Conservation (phyloP, 2,329 filamentous ascomycete genomes). For the Talaromyces sp. region DNA sequence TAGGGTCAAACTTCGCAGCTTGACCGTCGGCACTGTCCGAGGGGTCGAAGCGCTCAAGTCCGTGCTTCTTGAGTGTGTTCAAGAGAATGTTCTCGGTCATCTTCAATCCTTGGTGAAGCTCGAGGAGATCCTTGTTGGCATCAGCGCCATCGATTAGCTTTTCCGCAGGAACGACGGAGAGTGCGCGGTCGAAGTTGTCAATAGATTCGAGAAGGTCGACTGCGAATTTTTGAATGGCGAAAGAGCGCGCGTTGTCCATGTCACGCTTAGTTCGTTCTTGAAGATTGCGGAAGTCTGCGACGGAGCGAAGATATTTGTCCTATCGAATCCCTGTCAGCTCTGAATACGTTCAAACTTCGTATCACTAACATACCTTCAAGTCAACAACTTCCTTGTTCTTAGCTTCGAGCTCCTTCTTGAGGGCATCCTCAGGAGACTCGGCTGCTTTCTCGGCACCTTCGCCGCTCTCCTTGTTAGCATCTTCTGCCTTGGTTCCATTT, state of each 20-base stretch:
- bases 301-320: slow-evolving; percentile 91
- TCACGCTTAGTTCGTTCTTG: slow-evolving; percentile 93
- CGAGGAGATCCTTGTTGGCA: slow-evolving; percentile 67
- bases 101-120: slow-evolving; percentile 82
- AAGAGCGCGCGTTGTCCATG: slow-evolving; percentile 80
- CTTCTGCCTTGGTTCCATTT: slow-evolving; percentile 20
- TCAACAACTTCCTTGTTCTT: slow-evolving; percentile 72
- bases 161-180: slow-evolving; percentile 71
- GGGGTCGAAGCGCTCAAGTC: slow-evolving; percentile 84
- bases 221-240: slow-evolving; percentile 90
- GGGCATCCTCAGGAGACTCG: slow-evolving; percentile 44
- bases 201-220: slow-evolving; percentile 92
- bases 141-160: slow-evolving; percentile 60
- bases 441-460: slow-evolving; percentile 40
- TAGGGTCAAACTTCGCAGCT: slow-evolving; percentile 89
- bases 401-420: slow-evolving; percentile 66
- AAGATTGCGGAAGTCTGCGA: slow-evolving; percentile 97
- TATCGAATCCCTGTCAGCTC: slow-evolving; percentile 36
- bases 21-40: slow-evolving; percentile 46
- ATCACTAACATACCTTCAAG: slow-evolving; percentile 66
- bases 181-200: slow-evolving; percentile 94
- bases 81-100: slow-evolving; percentile 93
- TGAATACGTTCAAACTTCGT: not conserved
- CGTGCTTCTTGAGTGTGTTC: slow-evolving; percentile 87
- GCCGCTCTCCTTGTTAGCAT: slow-evolving; percentile 40